Conservation (phyloP, 1,284 basidiomycete genomes). For the Ceraceosorus bombacis region DNA sequence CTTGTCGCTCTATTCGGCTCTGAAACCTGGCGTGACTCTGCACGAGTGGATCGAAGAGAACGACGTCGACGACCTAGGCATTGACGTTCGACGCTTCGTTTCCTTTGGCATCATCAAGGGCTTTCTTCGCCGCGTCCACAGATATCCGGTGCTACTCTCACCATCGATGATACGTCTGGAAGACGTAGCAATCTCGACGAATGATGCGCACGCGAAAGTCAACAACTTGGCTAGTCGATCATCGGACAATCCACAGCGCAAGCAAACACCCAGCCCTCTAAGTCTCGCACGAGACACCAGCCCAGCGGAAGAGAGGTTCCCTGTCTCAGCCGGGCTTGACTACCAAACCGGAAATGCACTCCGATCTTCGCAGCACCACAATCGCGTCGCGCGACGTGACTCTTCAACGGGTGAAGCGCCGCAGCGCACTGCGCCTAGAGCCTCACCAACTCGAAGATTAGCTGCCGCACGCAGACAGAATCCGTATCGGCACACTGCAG, state of each 20-base stretch:
- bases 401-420: too few species aligned
- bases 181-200: too few species aligned
- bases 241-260: neutral
- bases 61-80: constrained; percentile 56
- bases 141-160: constrained; percentile 69
- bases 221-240: too few species aligned
- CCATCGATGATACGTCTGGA: neutral
- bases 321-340: too few species aligned
- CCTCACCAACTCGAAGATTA: too few species aligned
- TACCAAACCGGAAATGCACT: too few species aligned
- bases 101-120: constrained; percentile 99
- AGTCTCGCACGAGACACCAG: neutral
- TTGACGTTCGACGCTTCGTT: constrained; percentile 88
- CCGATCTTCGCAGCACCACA: too few species aligned
- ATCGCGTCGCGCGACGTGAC: too few species aligned
- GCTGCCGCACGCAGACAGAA: too few species aligned
- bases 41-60: constrained; percentile 81
- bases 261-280: neutral
- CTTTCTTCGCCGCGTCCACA: constrained; percentile 82
- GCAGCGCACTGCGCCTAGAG: too few species aligned
- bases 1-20: constrained; percentile 72
- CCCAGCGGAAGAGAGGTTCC: too few species aligned
- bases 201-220: too few species aligned
- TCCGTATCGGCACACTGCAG: constrained; percentile 25
- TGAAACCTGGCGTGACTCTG: constrained; percentile 76